These are phyloP conservation scores for Gracilaria domingensis DNA, from an alignment of 23 red algal species.

Conservation along the genomic window DNA sequence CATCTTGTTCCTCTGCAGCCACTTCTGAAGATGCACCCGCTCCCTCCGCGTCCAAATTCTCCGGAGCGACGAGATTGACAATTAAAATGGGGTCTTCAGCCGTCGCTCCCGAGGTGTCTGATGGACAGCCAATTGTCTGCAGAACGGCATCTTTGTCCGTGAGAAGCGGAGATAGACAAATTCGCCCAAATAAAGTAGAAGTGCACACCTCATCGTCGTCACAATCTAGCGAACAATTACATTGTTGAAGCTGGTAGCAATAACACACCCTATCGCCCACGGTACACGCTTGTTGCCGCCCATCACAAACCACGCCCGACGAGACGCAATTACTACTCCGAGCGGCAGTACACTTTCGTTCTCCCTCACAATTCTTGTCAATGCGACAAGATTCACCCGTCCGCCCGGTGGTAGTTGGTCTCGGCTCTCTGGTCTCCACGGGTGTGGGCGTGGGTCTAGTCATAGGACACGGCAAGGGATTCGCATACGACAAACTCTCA, in stretches of 20 bases:
- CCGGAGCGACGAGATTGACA: neutral
- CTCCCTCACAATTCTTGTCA: slow-evolving; percentile 2
- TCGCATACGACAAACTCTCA: slow-evolving; percentile 20
- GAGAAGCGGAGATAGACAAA: slow-evolving; percentile 6
- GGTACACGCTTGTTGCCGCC: neutral
- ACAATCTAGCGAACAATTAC: slow-evolving; percentile 34
- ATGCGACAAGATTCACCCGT: slow-evolving; percentile 18
- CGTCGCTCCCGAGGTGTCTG: neutral
- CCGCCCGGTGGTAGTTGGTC: neutral
- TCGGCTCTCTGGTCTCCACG: neutral
- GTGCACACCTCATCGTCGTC: slow-evolving; percentile 22
- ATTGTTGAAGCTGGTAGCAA: neutral
- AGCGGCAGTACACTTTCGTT: neutral
- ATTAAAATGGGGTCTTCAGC: slow-evolving; percentile 6
- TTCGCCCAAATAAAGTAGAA: neutral
- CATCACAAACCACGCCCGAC: neutral
- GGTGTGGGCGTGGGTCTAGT: neutral
- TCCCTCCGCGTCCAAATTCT: neutral
- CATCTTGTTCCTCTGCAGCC: neutral
- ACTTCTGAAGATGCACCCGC: neutral
- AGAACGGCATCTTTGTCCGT: neutral
- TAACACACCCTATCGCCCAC: neutral
- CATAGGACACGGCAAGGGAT: slow-evolving; percentile 26
- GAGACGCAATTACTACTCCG: neutral
- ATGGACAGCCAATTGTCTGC: slow-evolving; percentile 15